A percentile compares a stretch with the other conserved stretches of the same genome.
Evolutionary conservation across 1,284 basidiomycete species (phyloP).

Genomic region (Ceratorhiza oryzae-sativae): DNA sequence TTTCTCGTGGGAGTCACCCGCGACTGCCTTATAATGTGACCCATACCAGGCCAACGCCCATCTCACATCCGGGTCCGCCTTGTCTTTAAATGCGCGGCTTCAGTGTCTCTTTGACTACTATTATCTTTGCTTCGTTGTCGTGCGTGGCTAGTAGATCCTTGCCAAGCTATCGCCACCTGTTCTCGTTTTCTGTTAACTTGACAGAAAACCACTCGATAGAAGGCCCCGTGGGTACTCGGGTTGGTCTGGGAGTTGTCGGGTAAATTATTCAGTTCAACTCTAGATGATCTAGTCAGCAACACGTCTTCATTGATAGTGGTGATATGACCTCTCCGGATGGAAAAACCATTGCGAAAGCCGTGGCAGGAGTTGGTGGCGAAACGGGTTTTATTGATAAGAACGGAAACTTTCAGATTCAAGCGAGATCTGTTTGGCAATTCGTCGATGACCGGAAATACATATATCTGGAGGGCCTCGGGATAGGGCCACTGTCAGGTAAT

Average conservation of each 20-base stretch:
- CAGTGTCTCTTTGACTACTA: too few species aligned
- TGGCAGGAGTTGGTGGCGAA: neutral
- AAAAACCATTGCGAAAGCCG: neutral
- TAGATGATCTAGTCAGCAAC: too few species aligned
- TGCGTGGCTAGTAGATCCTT: neutral
- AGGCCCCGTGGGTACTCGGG: neutral
- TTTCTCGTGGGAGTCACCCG: too few species aligned
- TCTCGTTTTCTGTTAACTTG: neutral
- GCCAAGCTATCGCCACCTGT: neutral
- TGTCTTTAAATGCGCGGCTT: too few species aligned
- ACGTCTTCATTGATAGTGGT: neutral
- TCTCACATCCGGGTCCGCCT: too few species aligned
- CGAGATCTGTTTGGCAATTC: neutral
- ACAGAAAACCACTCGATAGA: neutral
- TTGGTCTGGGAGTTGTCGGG: neutral
- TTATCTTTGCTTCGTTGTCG: too few species aligned
- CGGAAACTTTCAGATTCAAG: neutral
- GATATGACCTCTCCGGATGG: neutral
- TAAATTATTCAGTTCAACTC: neutral
- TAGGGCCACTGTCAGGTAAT: neutral
- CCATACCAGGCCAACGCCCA: too few species aligned
- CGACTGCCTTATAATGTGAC: too few species aligned
- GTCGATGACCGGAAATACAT: slow-evolving; percentile 1
- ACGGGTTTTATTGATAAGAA: neutral
- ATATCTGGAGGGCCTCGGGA: neutral